Conservation (phyloP, 345 rosid genomes). For the Brassica cretica region DNA sequence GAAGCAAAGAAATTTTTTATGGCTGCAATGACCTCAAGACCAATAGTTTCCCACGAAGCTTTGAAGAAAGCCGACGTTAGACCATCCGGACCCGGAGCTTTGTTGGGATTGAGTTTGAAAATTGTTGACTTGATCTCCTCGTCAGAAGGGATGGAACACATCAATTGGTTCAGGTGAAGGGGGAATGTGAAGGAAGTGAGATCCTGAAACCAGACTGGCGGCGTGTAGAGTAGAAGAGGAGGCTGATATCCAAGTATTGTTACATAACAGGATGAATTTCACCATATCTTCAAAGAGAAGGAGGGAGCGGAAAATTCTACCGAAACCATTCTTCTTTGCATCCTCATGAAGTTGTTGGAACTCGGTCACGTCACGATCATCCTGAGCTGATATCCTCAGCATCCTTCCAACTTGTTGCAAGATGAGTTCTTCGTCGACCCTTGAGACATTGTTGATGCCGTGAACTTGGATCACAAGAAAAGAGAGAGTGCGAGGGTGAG, state of each 20-base stretch:
- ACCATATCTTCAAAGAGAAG: constrained; percentile 55
- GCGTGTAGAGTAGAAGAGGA: too few relatives aligned
- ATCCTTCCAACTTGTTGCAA: constrained; percentile 47
- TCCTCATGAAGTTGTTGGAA: constrained; percentile 45
- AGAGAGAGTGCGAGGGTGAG: constrained; percentile 29
- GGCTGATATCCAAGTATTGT: constrained; percentile 34
- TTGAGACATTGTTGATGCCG: constrained; percentile 3
- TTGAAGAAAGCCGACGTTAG: background rate
- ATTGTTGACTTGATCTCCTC: too few relatives aligned
- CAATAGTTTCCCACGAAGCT: background rate
- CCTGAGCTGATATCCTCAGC: constrained; percentile 45
- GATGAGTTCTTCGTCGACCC: constrained; percentile 31
- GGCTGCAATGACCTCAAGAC: background rate
- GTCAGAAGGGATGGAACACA: too few relatives aligned
- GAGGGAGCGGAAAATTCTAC: constrained; percentile 55
- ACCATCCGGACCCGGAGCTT: too few relatives aligned
- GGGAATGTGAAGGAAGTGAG: too few relatives aligned
- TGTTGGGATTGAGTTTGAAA: too few relatives aligned
- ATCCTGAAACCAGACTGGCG: too few relatives aligned
- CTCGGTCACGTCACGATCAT: constrained; percentile 35
- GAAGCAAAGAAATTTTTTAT: too few relatives aligned
- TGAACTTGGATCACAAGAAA: constrained; percentile 35
- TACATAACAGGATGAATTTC: constrained; percentile 53
- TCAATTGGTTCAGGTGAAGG: too few relatives aligned
- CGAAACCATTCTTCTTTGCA: constrained; percentile 44